Evolutionary conservation across 2,329 filamentous ascomycete species (phyloP).

Genomic region (Sporothrix dimorphospora): DNA sequence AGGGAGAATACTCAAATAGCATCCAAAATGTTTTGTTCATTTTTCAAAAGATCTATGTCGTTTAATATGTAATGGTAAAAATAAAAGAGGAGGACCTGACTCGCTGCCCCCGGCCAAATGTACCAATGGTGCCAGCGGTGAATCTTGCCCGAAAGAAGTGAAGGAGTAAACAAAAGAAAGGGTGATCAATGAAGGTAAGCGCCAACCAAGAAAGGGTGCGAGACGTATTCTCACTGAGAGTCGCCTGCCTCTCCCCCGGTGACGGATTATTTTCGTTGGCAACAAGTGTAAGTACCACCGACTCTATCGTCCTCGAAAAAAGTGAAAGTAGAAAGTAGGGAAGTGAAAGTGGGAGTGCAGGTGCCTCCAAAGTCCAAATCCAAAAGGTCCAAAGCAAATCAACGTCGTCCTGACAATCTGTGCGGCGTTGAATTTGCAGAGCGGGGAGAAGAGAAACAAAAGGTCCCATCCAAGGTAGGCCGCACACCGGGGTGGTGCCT

Average conservation of each 20-base stretch:
- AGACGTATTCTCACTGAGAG: not conserved
- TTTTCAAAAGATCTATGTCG: slow-evolving; percentile 13
- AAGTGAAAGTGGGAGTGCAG: not conserved
- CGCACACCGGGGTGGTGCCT: not conserved
- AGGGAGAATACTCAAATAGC: not conserved
- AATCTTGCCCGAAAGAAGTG: slow-evolving; percentile 2
- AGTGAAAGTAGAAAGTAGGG: not conserved
- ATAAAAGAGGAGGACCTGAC: not conserved
- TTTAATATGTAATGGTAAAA: slow-evolving; percentile 7
- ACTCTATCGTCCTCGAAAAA: not conserved
- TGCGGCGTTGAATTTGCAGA: slow-evolving; percentile 7
- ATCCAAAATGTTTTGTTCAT: slow-evolving; percentile 17
- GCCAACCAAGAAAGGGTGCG: not conserved
- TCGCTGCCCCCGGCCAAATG: not conserved
- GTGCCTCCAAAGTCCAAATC: not conserved
- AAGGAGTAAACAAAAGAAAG: slow-evolving; percentile 23
- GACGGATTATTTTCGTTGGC: not conserved
- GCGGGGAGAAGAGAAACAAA: slow-evolving; percentile 20
- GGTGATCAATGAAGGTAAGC: slow-evolving; percentile 11
- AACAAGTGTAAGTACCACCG: not conserved
- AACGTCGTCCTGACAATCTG: slow-evolving; percentile 1
- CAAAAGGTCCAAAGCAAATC: not conserved
- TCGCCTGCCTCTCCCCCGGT: not conserved
- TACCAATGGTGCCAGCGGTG: not conserved
- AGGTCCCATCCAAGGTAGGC: not conserved